These are phyloP conservation scores for Anaeramoeba ignava DNA, from an alignment of 78 protist species.

Conservation along the genomic window DNA sequence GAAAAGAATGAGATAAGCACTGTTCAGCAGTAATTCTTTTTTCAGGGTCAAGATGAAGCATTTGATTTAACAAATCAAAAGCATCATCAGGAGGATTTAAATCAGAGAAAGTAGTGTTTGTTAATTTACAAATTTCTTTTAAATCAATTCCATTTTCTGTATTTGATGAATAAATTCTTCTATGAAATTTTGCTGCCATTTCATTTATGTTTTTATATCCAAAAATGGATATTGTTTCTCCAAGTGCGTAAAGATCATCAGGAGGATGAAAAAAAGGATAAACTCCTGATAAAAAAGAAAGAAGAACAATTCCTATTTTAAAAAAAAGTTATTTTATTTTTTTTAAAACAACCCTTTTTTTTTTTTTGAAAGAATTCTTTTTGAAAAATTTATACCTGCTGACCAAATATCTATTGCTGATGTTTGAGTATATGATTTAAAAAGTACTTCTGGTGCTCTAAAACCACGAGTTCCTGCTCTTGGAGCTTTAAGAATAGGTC, in stretches of 20 bases:
- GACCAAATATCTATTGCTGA: too few species aligned
- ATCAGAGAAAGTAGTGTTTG: background rate
- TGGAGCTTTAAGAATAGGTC: too few species aligned
- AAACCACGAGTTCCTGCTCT: too few species aligned
- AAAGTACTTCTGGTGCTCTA: too few species aligned
- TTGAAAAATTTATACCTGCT: too few species aligned
- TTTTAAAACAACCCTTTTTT: too few species aligned
- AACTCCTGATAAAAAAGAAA: background rate
- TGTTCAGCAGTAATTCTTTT: background rate
- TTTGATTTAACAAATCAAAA: background rate
- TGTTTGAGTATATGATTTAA: too few species aligned
- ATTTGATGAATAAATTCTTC: background rate
- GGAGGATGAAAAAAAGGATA: background rate
- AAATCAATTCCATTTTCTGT: background rate
- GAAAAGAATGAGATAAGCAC: background rate
- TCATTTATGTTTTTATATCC: background rate
- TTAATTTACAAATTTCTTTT: background rate
- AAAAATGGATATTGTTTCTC: background rate
- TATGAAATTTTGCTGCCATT: background rate
- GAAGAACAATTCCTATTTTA: background rate
- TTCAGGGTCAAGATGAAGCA: background rate
- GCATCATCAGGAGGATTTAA: background rate
- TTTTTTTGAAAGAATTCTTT: too few species aligned
- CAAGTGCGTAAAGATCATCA: background rate
- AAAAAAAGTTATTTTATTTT: too few species aligned